Conservation (phyloP, 2,329 filamentous ascomycete genomes). For the Fusarium setosum region DNA sequence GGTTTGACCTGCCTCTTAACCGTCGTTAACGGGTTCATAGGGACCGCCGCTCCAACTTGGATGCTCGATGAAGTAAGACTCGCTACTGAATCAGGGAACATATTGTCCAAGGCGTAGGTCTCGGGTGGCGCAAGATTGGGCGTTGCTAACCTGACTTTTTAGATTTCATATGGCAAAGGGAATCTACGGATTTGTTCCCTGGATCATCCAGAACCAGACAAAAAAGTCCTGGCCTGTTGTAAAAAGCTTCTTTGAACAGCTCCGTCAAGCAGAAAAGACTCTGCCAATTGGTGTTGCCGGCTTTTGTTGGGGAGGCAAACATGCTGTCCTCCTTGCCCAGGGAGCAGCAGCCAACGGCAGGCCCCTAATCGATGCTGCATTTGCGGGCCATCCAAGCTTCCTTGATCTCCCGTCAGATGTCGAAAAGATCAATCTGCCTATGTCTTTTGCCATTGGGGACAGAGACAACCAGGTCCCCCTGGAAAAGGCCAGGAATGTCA, state of each 20-base stretch:
- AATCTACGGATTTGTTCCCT: constrained; percentile 45
- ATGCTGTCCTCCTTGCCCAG: constrained; percentile 59
- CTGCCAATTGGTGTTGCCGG: constrained; percentile 63
- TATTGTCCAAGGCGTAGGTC: constrained; percentile 46
- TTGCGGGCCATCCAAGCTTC: constrained; percentile 64
- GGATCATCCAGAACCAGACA: constrained; percentile 44
- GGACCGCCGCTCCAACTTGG: constrained; percentile 45
- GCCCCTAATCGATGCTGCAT: constrained; percentile 62
- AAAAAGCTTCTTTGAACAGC: constrained; percentile 49
- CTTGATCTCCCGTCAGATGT: constrained; percentile 61
- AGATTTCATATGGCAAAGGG: constrained; percentile 42
- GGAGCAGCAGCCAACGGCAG: constrained; percentile 44
- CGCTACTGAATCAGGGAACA: constrained; percentile 31
- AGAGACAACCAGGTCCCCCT: constrained; percentile 54
- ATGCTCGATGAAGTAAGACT: constrained; percentile 44
- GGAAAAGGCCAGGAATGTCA: constrained; percentile 48
- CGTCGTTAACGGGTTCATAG: too few species aligned
- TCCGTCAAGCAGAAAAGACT: constrained; percentile 46
- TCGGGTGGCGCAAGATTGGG: background rate
- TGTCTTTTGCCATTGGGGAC: constrained; percentile 60
- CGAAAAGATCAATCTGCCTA: constrained; percentile 55
- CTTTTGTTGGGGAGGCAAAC: constrained; percentile 73
- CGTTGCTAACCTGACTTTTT: background rate
- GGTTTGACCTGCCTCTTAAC: too few species aligned
- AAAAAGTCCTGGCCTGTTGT: constrained; percentile 49